Conservation (phyloP, 148 eudicot species). For the Rhododendron molle region DNA sequence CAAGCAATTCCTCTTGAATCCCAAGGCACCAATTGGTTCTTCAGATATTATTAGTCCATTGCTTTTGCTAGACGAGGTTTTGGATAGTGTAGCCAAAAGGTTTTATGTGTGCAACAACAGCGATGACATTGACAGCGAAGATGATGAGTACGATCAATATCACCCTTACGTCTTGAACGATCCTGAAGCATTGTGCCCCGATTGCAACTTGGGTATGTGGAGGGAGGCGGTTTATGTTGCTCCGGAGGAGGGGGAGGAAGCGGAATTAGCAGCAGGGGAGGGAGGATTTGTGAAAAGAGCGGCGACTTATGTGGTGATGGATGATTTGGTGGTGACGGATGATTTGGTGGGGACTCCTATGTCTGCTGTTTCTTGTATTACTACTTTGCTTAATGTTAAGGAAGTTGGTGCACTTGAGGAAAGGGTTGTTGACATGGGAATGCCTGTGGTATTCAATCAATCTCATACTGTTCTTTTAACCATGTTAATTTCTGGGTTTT, state of each 20-base stretch:
- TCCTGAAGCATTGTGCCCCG: too few relatives aligned
- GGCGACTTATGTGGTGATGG: too few relatives aligned
- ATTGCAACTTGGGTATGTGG: too few relatives aligned
- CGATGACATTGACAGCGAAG: too few relatives aligned
- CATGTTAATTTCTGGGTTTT: too few relatives aligned
- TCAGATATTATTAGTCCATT: not conserved
- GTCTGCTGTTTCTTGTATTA: too few relatives aligned
- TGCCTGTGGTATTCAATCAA: not conserved
- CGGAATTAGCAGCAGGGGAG: too few relatives aligned
- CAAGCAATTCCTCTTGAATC: constrained; percentile 4
- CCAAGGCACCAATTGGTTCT: not conserved
- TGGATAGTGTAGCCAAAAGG: not conserved
- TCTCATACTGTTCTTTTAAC: not conserved
- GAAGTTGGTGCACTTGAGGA: constrained; percentile 1
- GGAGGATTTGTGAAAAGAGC: too few relatives aligned
- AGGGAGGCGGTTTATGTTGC: too few relatives aligned
- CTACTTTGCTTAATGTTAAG: not conserved
- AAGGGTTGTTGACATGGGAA: not conserved
- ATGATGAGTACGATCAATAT: too few relatives aligned
- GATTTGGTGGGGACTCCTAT: not conserved
- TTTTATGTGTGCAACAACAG: not conserved
- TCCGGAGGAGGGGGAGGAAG: too few relatives aligned
- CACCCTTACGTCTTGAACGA: too few relatives aligned
- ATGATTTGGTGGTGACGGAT: constrained; percentile 26
- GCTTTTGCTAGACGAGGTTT: not conserved